phyloP scores from a whole-genome alignment of 2,329 filamentous ascomycete species.

The Pseudogymnoascus sp. region DNA sequence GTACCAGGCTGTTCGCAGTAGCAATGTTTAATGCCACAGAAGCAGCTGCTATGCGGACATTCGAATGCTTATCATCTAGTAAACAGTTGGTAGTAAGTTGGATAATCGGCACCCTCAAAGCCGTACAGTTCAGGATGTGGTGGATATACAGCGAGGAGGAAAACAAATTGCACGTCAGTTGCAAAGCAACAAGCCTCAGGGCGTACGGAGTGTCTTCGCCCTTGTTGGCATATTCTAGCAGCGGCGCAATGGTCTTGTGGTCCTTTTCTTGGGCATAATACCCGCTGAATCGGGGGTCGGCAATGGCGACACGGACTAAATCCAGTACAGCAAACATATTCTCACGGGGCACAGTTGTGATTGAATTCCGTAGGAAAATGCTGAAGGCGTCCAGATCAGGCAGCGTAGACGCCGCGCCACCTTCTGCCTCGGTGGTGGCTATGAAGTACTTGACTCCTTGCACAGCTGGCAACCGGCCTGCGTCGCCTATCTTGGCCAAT shows the following conservation, averaged over 20 bases:
- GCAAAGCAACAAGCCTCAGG: constrained; percentile 73
- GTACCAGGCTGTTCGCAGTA: constrained; percentile 58
- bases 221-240: constrained; percentile 54
- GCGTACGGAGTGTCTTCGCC: constrained; percentile 64
- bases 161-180: constrained; percentile 81
- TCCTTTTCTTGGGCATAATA: constrained; percentile 72
- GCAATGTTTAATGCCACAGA: constrained; percentile 80
- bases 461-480: constrained; percentile 54
- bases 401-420: constrained; percentile 58
- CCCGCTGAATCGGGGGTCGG: constrained; percentile 71
- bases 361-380: constrained; percentile 49
- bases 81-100: constrained; percentile 69
- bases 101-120: constrained; percentile 53
- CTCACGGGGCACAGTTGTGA: constrained; percentile 51
- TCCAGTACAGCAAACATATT: constrained; percentile 78
- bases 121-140: constrained; percentile 47
- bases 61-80: constrained; percentile 66
- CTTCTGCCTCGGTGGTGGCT: constrained; percentile 48
- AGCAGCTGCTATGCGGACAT: constrained; percentile 72
- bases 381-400: constrained; percentile 64
- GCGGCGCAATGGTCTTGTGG: constrained; percentile 53
- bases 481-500: constrained; percentile 64
- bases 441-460: constrained; percentile 64
- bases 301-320: constrained; percentile 68
- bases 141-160: constrained; percentile 63